Evolutionary conservation across 2,329 filamentous ascomycete species (phyloP), one percentile per base, ranked within the genome.

Genomic region (Xylariaceae sp.): DNA sequence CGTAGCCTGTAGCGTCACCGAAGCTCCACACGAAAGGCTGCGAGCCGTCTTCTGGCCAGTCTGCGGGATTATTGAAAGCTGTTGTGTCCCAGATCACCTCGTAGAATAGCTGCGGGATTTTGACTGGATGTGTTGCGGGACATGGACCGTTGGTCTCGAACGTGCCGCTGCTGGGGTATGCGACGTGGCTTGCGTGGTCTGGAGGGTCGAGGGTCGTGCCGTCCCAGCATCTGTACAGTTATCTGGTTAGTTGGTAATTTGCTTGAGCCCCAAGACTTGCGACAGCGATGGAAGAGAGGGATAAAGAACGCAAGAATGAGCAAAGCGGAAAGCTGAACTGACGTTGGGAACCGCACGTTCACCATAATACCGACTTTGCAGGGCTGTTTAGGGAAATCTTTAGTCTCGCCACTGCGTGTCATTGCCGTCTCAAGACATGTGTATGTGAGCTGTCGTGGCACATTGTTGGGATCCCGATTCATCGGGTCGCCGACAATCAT

Each of bases 21-120:
- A 56, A 56, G 22, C 53, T 57, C 17, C 60, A 57, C 5, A 56
- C 53, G 42, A 61, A 62, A 1, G 60, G 60, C 48, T 66, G 63
- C 14, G 64, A 64, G 10, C 63, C 63, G 38, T 66, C 64, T 28
- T 51, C 48, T 0, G 64, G 63, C 64, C 64, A 66, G 10, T 62
- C 55, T 0, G 54, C 44, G 31, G 51, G 45, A 47, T 65, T 55
- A 51, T 66, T 66, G 41, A 64, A 66, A 3, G 54, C 50, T 2
- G 59, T 51, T 9, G 64, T 65, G 45, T 74, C 69, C 73, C 76
- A 86, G 57, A 81, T 75, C 54, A 82, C 76, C 67, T 85, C 82
- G 60, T 75, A 81, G 71, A 86, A 84, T 52, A 86, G 71, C 22
- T 81, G 82, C 17, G 82, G 73, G 7, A 83, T 69, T 53, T 79